Evolutionary conservation across 1,284 basidiomycete genomes (phyloP).

Genomic region (Ceratobasidium papillatum): DNA sequence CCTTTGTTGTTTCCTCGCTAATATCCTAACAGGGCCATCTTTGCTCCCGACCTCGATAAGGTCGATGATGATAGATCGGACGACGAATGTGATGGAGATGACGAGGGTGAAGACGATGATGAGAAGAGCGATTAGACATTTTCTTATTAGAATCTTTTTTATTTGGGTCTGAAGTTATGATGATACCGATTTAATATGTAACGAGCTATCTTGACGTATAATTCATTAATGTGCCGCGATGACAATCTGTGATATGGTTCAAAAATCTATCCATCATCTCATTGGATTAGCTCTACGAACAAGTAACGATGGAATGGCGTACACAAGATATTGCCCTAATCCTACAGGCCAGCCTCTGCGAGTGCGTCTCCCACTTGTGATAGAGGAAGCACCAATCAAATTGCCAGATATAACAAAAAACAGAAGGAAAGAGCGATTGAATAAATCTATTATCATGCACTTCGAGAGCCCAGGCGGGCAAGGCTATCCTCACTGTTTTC

Average conservation of each 20-base stretch:
- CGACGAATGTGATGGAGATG: constrained; percentile 55
- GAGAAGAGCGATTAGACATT: constrained; percentile 19
- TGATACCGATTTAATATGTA: constrained; percentile 17
- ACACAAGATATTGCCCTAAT: not conserved
- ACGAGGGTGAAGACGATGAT: constrained; percentile 43
- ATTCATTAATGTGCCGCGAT: constrained; percentile 1
- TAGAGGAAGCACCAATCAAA: constrained; percentile 17
- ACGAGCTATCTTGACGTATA: not conserved
- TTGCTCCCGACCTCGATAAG: constrained; percentile 36
- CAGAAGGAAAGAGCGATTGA: constrained; percentile 22
- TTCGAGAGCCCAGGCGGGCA: constrained; percentile 46
- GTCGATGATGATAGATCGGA: constrained; percentile 57
- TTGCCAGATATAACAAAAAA: constrained; percentile 13
- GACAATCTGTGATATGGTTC: not conserved
- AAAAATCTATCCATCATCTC: not conserved
- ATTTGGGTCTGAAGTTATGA: not conserved
- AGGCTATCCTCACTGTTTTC: constrained; percentile 48
- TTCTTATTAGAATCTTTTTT: not conserved
- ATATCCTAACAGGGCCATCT: constrained; percentile 26
- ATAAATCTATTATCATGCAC: constrained; percentile 36
- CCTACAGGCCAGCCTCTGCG: constrained; percentile 39
- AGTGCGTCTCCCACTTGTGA: constrained; percentile 36
- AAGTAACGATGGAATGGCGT: not conserved
- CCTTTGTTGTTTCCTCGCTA: not conserved
- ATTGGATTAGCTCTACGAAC: not conserved